Percentiles rank a stretch among this genome's conserved stretches.
phyloP scores from a whole-genome alignment of 768 basidiomycete species.

The Agrocybe praecox region DNA sequence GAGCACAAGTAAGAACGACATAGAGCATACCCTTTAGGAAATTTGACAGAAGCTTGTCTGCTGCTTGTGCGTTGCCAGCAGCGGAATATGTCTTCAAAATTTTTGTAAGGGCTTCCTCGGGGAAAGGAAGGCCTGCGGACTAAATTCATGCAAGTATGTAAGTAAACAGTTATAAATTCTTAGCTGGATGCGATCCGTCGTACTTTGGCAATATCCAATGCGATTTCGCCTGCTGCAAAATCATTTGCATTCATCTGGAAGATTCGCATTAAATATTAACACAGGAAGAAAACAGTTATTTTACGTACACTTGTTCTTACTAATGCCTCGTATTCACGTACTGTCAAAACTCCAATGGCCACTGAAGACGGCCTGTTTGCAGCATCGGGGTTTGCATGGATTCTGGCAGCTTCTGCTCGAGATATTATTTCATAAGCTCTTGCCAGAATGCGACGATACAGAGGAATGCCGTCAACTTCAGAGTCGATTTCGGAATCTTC shows the following conservation, averaged over 20 bases:
- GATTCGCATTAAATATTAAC: not conserved
- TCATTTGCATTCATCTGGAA: conserved; percentile 53
- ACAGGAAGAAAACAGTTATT: conserved; percentile 5
- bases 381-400: conserved; percentile 13
- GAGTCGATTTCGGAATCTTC: conserved; percentile 4
- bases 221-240: conserved; percentile 45
- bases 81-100: conserved; percentile 53
- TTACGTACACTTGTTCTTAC: conserved; percentile 47
- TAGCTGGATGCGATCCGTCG: not conserved
- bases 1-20: not conserved
- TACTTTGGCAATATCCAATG: conserved; percentile 60
- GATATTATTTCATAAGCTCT: conserved; percentile 35
- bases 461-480: conserved; percentile 7
- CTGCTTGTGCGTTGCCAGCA: conserved; percentile 42
- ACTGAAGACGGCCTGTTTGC: conserved; percentile 24
- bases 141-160: not conserved
- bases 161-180: not conserved
- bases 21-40: conserved; percentile 43
- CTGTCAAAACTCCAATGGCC: conserved; percentile 49
- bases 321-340: conserved; percentile 56
- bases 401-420: conserved; percentile 31
- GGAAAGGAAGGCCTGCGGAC: conserved; percentile 7
- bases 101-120: conserved; percentile 46
- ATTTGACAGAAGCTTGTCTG: conserved; percentile 47
- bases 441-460: conserved; percentile 36